phyloP scores from a whole-genome alignment of 2,329 filamentous ascomycete species.

The Raffaelea deltoideospora region DNA sequence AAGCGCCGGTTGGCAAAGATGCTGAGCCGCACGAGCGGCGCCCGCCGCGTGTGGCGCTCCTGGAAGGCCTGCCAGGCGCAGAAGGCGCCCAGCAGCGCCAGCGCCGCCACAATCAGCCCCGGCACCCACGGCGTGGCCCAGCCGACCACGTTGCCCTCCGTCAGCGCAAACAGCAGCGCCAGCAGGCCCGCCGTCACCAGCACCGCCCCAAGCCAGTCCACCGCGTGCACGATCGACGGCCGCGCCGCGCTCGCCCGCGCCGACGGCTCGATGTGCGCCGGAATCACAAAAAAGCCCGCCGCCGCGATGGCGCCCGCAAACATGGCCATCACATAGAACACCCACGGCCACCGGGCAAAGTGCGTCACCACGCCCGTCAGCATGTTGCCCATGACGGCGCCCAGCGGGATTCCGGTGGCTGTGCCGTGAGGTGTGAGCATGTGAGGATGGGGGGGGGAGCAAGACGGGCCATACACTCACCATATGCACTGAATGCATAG shows the following conservation, averaged over 20 bases:
- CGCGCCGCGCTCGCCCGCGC: not conserved
- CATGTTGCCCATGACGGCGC: slow-evolving; percentile 48
- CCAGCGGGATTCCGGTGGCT: slow-evolving; percentile 48
- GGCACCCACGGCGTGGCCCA: slow-evolving; percentile 49
- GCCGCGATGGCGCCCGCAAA: slow-evolving; percentile 40
- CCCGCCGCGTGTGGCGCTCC: slow-evolving; percentile 25
- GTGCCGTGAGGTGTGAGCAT: not conserved
- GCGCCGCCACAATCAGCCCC: slow-evolving; percentile 38
- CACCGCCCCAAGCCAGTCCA: slow-evolving; percentile 51
- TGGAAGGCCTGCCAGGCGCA: slow-evolving; percentile 44
- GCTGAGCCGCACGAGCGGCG: slow-evolving; percentile 49
- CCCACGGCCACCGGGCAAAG: slow-evolving; percentile 49
- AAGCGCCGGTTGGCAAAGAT: slow-evolving; percentile 43
- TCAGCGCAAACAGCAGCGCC: slow-evolving; percentile 47
- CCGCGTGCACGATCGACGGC: slow-evolving; percentile 1
- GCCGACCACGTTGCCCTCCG: slow-evolving; percentile 53
- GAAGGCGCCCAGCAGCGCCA: slow-evolving; percentile 39
- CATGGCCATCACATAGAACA: slow-evolving; percentile 50
- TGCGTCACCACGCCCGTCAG: slow-evolving; percentile 48
- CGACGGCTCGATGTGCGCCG: slow-evolving; percentile 15
- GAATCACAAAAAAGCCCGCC: slow-evolving; percentile 45
- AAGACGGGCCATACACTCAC: slow-evolving; percentile 20
- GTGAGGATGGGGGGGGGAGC: not conserved
- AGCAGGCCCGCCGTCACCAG: slow-evolving; percentile 47
- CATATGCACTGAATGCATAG: slow-evolving; percentile 51